Base-by-base conservation (phyloP, 169 alveolate species). In the Plasmodium billcollinsi region DNA sequence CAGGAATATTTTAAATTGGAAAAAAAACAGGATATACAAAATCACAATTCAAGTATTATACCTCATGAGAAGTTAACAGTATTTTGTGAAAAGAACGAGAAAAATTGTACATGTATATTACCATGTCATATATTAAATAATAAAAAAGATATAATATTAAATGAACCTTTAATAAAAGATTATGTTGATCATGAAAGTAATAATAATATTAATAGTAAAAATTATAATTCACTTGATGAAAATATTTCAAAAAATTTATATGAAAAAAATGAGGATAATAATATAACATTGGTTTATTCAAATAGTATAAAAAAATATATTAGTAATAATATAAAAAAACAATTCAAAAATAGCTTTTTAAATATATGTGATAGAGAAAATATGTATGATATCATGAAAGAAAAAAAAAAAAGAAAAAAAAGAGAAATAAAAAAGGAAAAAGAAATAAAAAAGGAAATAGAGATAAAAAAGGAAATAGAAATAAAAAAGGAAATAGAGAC, bases 1-100 rank as follows among this genome's bases (percentile, higher is more conserved):
- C 56, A 47, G 63, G 85, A 61, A 39, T 83, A 69, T 83, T 52
- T 83, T 62, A 61, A 67, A 61, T 47, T 83, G 18, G 91, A 83
- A 21, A 56, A 73, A 54, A 56, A 56, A 6, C 65, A 56, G 9
- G 65, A 56, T 8, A 43, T 24, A 20, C 72, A 56, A 14, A 56
- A 56, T 56, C 7, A 21, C n/a, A 9, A 56, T 12, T 11, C n/a
- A 18, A 1, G n/a, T 14, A 56, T 2, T 56, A 56, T 39, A 5
- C 47, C 9, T 4, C 47, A 5, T 39, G 47, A 39, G 11, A 11
- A 56, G 11, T 18, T 56, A 56, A 52, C 18, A 11, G n/a, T 14
- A 56, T 0, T 56, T 56, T 56, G 47, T 39, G 47, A 39, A 39
- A 39, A 5, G 11, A 39, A 39, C 9, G 9, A 5, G 11, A 39